Base-by-base conservation (phyloP, 2,329 filamentous ascomycete genomes). In the Ascochyta pisi region DNA sequence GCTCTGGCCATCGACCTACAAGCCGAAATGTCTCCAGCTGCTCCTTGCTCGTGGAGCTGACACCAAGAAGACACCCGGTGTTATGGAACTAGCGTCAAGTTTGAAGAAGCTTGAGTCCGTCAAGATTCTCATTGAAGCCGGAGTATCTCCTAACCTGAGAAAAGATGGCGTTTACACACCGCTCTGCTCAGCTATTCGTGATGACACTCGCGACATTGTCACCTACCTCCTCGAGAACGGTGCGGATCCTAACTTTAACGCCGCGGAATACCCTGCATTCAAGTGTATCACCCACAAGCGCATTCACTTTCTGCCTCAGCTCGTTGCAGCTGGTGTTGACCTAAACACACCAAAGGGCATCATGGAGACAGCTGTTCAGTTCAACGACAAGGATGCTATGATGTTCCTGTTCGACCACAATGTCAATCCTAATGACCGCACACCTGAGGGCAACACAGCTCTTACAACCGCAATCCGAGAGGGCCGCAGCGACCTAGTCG, bases 101-200 rank as follows among this genome's bases (percentile, higher is more conserved):
- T 78, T 87, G 67, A 89, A 89, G 76, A 87, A 84, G 69, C 78
- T 87, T 50, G 86, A 88, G 57, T 83, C 84, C 0, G 81, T 89
- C 12, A 79, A 80, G 24, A 78, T 85, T 24, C 78, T 89, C 3
- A 77, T 87, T 44, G 79, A 83, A 24, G 81, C 83, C 1, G 84
- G 84, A 12, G 83, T 88, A n/a, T 81, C 84, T 42, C 84, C 84
- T 38, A 86, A 88, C 59, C 68, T 78, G 9, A 85, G 84, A 62
- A 88, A 87, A 68, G 87, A 89, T 59, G 85, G 86, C 8, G 82
- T 84, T 29, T 90, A 88, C 72, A 89, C 87, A 0, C 87, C 87
- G 0, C 78, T 90, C 0, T 89, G 87, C 75, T 85, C 86, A 0
- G 81, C 87, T 0, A 89, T 90, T 60, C 85, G 87, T 22, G 87